Conservation (phyloP, 2,329 filamentous ascomycete genomes). For the Cadophora sp. region DNA sequence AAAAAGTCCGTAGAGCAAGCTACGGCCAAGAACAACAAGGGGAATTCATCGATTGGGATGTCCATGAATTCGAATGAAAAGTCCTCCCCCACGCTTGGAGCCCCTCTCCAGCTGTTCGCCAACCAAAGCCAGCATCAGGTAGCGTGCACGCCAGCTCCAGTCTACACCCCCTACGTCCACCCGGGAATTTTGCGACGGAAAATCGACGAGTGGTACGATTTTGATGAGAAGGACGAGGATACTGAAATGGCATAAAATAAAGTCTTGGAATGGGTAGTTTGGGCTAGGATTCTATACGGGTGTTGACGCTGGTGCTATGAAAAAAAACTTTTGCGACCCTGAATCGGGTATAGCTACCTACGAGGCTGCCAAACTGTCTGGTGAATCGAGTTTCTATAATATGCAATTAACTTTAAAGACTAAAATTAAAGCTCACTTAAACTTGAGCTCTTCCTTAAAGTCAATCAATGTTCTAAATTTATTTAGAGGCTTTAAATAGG, state of each 20-base stretch:
- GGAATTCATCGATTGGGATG: background rate
- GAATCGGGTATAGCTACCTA: too few species aligned
- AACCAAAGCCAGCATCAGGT: background rate
- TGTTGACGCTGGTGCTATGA: too few species aligned
- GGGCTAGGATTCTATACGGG: background rate
- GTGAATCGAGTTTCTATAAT: too few species aligned
- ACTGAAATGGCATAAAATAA: background rate
- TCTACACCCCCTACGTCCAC: background rate
- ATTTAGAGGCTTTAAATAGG: too few species aligned
- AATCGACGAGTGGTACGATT: constrained; percentile 1
- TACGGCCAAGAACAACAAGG: background rate
- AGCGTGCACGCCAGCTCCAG: background rate
- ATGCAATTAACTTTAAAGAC: too few species aligned
- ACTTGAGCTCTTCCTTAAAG: too few species aligned
- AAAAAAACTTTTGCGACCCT: too few species aligned
- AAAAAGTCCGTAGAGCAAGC: background rate
- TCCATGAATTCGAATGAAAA: background rate
- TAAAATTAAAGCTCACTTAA: too few species aligned
- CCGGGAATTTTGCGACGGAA: background rate
- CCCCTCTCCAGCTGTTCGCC: background rate
- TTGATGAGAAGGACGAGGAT: background rate
- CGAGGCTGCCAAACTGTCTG: too few species aligned
- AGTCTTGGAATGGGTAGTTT: background rate
- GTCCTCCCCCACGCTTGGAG: background rate
- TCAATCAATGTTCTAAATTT: too few species aligned